A percentile compares a stretch with the other conserved stretches of the same genome.
phyloP scores from a whole-genome alignment of 108 stramenopile species.

The Epipyxis sp. region DNA sequence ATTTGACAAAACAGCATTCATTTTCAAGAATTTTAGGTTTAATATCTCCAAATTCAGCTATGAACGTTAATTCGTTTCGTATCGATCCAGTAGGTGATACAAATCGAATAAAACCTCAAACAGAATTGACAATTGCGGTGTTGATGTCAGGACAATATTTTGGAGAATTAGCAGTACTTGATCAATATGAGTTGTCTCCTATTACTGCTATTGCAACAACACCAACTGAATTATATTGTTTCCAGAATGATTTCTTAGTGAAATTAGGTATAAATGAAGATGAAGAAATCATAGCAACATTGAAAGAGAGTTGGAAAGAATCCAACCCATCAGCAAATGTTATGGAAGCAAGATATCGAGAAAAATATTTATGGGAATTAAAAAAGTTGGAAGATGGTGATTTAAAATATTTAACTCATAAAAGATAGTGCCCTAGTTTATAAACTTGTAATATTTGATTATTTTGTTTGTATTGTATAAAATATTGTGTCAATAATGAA shows the following conservation, averaged over 20 bases:
- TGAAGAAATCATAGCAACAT: background rate
- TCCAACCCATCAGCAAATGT: slow-evolving; percentile 4
- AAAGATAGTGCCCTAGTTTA: too few relatives aligned
- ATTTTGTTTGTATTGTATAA: too few relatives aligned
- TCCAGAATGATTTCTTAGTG: background rate
- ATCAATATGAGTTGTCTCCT: background rate
- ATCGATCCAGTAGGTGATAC: too few relatives aligned
- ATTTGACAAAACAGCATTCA: too few relatives aligned
- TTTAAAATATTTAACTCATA: too few relatives aligned
- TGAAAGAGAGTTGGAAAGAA: background rate
- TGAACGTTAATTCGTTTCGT: too few relatives aligned
- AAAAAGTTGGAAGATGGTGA: too few relatives aligned
- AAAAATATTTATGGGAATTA: slow-evolving; percentile 11
- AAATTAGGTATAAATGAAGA: background rate
- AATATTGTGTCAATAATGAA: too few relatives aligned
- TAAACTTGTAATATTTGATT: too few relatives aligned
- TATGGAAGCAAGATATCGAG: background rate
- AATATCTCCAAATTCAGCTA: too few relatives aligned
- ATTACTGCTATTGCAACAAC: slow-evolving; percentile 3
- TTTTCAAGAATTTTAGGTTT: too few relatives aligned
- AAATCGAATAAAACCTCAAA: too few relatives aligned
- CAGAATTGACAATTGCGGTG: background rate
- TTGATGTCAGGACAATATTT: slow-evolving; percentile 26
- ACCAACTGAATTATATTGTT: slow-evolving; percentile 11
- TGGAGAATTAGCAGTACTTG: slow-evolving; percentile 19